A percentile compares a stretch with the other conserved stretches of the same genome.
Evolutionary conservation across 108 stramenopile species (phyloP).

Genomic region (Pseudonitzschia delicatissima): DNA sequence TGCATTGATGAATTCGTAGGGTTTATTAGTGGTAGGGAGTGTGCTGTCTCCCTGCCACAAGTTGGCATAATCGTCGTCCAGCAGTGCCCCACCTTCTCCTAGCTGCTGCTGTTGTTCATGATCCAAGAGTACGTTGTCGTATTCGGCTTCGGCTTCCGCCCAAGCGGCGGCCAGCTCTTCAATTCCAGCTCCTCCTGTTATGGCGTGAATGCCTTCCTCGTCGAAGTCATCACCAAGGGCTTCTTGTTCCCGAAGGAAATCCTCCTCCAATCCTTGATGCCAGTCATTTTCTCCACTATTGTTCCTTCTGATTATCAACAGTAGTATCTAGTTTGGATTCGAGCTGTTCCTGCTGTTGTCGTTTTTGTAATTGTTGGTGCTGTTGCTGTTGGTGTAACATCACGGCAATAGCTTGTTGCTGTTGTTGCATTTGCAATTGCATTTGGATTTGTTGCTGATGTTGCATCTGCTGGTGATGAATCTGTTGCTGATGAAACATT

Average conservation of each 20-base stretch:
- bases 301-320: slow-evolving; percentile 39
- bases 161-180: slow-evolving; percentile 76
- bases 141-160: slow-evolving; percentile 76
- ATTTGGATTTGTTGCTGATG: slow-evolving; percentile 11
- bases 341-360: slow-evolving; percentile 59
- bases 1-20: slow-evolving; percentile 32
- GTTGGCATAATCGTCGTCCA: slow-evolving; percentile 23
- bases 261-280: slow-evolving; percentile 1
- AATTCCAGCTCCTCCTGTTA: slow-evolving; percentile 51
- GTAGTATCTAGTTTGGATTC: slow-evolving; percentile 37
- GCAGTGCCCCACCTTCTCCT: background rate
- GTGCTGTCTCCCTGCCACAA: slow-evolving; percentile 19
- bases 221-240: slow-evolving; percentile 21
- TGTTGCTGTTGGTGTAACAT: slow-evolving; percentile 16
- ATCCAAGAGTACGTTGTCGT: slow-evolving; percentile 42
- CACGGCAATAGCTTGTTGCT: slow-evolving; percentile 14
- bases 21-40: background rate
- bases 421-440: slow-evolving; percentile 4
- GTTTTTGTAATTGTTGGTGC: slow-evolving; percentile 50
- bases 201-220: slow-evolving; percentile 4
- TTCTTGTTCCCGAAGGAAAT: slow-evolving; percentile 14
- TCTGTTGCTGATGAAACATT: slow-evolving; percentile 2
- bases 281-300: background rate
- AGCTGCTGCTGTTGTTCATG: slow-evolving; percentile 15
- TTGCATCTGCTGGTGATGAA: background rate